phyloP scores from a whole-genome alignment of 1,284 basidiomycete species.

The Mrakiaceae sp. region DNA sequence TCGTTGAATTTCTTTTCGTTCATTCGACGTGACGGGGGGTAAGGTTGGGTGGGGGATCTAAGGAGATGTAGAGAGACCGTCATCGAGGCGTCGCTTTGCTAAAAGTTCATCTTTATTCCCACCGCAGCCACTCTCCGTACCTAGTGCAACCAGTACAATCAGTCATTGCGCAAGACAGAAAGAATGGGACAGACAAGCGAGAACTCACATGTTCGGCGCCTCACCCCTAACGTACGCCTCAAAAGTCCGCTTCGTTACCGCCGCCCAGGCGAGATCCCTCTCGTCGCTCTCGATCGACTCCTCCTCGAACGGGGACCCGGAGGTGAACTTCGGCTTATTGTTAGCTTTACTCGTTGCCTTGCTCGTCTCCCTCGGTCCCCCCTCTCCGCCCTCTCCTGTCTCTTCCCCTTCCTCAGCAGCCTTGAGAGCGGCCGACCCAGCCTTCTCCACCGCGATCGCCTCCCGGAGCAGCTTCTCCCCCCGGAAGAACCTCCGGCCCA shows the following conservation, averaged over 20 bases:
- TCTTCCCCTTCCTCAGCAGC: slow-evolving; percentile 18
- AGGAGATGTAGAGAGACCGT: too few species aligned
- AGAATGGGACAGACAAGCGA: slow-evolving; percentile 36
- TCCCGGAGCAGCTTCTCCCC: slow-evolving; percentile 50
- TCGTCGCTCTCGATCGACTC: slow-evolving; percentile 35
- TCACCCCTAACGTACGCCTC: slow-evolving; percentile 79
- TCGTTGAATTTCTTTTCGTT: too few species aligned
- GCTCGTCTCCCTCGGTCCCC: slow-evolving; percentile 20
- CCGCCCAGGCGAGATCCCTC: slow-evolving; percentile 75
- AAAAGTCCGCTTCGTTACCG: slow-evolving; percentile 82
- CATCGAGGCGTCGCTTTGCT: too few species aligned
- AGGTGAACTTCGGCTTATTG: slow-evolving; percentile 8
- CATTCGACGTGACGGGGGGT: too few species aligned
- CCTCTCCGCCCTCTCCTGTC: slow-evolving; percentile 5
- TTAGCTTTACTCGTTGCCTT: slow-evolving; percentile 20
- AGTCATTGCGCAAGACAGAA: not conserved
- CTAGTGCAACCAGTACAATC: not conserved
- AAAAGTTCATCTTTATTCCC: too few species aligned
- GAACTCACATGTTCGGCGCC: slow-evolving; percentile 62
- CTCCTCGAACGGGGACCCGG: slow-evolving; percentile 15
- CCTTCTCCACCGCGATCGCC: slow-evolving; percentile 26
- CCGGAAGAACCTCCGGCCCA: slow-evolving; percentile 62
- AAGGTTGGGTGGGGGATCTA: too few species aligned
- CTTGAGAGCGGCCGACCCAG: slow-evolving; percentile 20
- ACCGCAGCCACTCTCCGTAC: too few species aligned